Evolutionary conservation across 352 stramenopile genomes (phyloP).

Genomic region (Pythium angustatum): DNA sequence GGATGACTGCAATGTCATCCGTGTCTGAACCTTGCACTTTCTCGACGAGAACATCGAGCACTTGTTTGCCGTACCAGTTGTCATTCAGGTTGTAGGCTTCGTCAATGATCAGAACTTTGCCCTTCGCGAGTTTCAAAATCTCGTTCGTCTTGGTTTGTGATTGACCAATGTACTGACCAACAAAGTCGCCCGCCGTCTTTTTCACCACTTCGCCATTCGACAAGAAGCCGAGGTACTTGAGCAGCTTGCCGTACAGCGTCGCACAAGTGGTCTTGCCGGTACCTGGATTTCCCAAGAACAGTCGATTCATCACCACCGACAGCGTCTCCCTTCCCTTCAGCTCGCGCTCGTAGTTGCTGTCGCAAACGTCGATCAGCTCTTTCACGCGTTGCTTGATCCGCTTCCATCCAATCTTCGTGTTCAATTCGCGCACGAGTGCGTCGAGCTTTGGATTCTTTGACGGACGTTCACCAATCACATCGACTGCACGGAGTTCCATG

Average conservation of each 20-base stretch:
- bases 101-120: conserved; percentile 93
- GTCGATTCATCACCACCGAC: conserved; percentile 74
- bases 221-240: conserved; percentile 89
- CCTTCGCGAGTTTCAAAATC: conserved; percentile 78
- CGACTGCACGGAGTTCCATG: conserved; percentile 55
- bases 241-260: conserved; percentile 79
- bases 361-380: conserved; percentile 73
- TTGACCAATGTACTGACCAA: conserved; percentile 78
- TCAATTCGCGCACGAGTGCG: conserved; percentile 51
- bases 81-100: conserved; percentile 92
- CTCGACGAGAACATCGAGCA: conserved; percentile 89
- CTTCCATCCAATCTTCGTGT: conserved; percentile 76
- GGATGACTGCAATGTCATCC: conserved; percentile 92
- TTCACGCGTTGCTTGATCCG: conserved; percentile 78
- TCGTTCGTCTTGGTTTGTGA: conserved; percentile 87
- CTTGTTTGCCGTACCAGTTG: conserved; percentile 63
- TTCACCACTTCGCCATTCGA: conserved; percentile 89
- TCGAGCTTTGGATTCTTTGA: conserved; percentile 74
- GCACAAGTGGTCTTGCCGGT: conserved; percentile 94
- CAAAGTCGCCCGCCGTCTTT: conserved; percentile 88
- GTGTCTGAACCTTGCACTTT: conserved; percentile 88
- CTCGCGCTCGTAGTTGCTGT: conserved; percentile 85
- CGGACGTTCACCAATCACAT: conserved; percentile 81
- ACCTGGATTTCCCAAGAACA: conserved; percentile 92
- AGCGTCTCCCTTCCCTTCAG: conserved; percentile 64